phyloP scores from a whole-genome alignment of 257 asterid genomes.

The Avicennia marina region DNA sequence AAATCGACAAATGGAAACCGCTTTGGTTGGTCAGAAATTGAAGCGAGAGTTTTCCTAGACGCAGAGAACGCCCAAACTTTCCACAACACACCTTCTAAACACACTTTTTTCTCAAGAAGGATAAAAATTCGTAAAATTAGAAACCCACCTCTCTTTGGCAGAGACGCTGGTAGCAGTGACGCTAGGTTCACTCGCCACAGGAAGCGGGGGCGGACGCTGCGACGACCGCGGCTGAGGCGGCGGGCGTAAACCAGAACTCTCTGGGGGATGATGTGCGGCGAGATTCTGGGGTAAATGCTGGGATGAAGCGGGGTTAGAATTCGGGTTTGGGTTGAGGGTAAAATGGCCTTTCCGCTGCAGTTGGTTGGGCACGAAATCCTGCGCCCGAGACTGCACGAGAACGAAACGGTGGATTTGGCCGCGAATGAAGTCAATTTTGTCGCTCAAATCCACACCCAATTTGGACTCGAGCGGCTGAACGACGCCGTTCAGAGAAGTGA shows the following conservation, averaged over 20 bases:
- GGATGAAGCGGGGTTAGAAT: constrained; percentile 25
- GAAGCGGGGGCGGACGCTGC: constrained; percentile 23
- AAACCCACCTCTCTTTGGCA: constrained; percentile 49
- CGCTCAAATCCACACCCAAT: constrained; percentile 48
- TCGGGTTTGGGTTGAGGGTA: constrained; percentile 34
- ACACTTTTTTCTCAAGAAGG: not conserved
- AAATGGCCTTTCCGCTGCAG: constrained; percentile 37
- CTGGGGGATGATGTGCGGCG: constrained; percentile 33
- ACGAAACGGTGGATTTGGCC: constrained; percentile 56
- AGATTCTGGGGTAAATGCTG: constrained; percentile 32
- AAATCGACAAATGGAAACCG: not conserved
- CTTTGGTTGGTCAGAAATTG: constrained; percentile 16
- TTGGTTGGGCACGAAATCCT: constrained; percentile 20
- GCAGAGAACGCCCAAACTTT: constrained; percentile 14
- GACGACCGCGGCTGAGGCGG: constrained; percentile 23
- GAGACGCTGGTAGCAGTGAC: constrained; percentile 26
- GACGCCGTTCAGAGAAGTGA: constrained; percentile 48
- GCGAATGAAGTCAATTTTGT: constrained; percentile 59
- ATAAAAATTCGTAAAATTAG: not conserved
- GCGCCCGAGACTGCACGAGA: constrained; percentile 31
- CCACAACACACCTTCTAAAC: constrained; percentile 31
- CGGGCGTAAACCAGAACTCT: constrained; percentile 36
- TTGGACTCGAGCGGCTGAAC: constrained; percentile 63
- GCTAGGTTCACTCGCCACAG: constrained; percentile 17
- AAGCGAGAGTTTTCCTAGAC: constrained; percentile 1